Evolutionary conservation across 2,329 filamentous ascomycete genomes (phyloP), one percentile per base, ranked within the genome.

Genomic region (Harringtonia lauricola): DNA sequence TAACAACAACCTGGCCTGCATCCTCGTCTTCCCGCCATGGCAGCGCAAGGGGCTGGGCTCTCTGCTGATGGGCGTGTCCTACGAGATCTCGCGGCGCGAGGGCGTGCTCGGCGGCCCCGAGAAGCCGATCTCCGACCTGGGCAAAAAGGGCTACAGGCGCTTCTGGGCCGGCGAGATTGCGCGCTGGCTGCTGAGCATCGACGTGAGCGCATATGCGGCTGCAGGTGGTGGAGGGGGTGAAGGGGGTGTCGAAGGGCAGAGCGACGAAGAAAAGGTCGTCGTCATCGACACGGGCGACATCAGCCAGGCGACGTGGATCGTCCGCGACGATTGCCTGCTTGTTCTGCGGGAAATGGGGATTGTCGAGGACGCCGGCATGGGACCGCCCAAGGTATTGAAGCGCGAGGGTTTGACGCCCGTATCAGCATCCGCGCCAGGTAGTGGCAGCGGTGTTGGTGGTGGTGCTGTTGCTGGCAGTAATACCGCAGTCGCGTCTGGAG

Each of bases 1-100:
- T 57, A 89, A 90, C 56, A 96, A 98, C 63, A 98, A 96, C 52
- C 73, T 98, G 6, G 92, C 92, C 1, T 98, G 92, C 59, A 98
- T 98, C 53, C 71, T 96, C 8, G 76, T 96, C 15, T 96, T 96
- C 57, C 92, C 92, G 1, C 92, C 92, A 0, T 96, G 90, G 79
- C 90, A 96, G 63, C 81, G 84, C 50, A 88, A 87, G 51, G 88
- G 90, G 1, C 73, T 96, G 0, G 92, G 92, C 0, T 80, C 86
- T 41, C 67, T 96, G 41, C 71, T 98, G 28, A 96, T 98, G 79
- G 88, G 86, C 6, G 79, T 92, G 3, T 94, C 86, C 31, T 98
- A 98, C 62, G 89, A 92, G 60, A 82, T 98, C 38, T 90, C 88
- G 18, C 77, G 81, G 39, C 76, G 85, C 44, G 89, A 96, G 57